Evolutionary conservation across 352 stramenopile genomes (phyloP), one percentile per base, ranked within the genome.

Genomic region (Globisporangium camurandrum): DNA sequence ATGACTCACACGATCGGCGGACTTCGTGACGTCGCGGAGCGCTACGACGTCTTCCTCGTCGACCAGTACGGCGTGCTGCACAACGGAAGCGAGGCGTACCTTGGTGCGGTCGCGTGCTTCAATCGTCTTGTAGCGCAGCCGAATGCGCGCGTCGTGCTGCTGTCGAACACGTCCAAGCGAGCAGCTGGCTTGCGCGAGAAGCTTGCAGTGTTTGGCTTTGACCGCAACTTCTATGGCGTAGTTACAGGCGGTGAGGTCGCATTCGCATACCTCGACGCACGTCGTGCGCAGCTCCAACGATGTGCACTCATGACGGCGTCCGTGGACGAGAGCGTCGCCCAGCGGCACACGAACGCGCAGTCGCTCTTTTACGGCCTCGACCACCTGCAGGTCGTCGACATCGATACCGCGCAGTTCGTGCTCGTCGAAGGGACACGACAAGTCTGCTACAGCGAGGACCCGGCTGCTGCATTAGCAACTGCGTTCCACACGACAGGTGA

Each of bases 11-110:
- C 75, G 4, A 49, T 80, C 30, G 20, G 42, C 7, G 73, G 70
- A 1, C 42, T 85, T 12, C 49, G 47, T 34, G 58, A 62, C 28
- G 43, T 93, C 23, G 48, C 72, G 5, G 62, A 78, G 37, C 51
- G 54, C 14, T 97, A 95, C 60, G 84, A 97, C 61, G 72, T 83
- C 11, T 95, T 97, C 58, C 75, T 97, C 48, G 66, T 96, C 19
- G 88, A 97, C 68, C 88, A 97, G 67, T 97, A 85, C 51, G 88
- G 88, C 38, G 88, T 97, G 20, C 63, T 97, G 53, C 88, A 97
- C 67, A 94, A 97, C 72, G 88, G 88, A 49, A 74, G 67, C 4
- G 31, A 68, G 23, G 62, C 69, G 19, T 80, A 96, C 49, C 56
- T 69, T 14, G 78, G 76, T 30, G 78, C 84, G 10, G 62, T 79